phyloP scores from a whole-genome alignment of 202 grass and related monocot genomes.

The Tripidium arundinaceum region DNA sequence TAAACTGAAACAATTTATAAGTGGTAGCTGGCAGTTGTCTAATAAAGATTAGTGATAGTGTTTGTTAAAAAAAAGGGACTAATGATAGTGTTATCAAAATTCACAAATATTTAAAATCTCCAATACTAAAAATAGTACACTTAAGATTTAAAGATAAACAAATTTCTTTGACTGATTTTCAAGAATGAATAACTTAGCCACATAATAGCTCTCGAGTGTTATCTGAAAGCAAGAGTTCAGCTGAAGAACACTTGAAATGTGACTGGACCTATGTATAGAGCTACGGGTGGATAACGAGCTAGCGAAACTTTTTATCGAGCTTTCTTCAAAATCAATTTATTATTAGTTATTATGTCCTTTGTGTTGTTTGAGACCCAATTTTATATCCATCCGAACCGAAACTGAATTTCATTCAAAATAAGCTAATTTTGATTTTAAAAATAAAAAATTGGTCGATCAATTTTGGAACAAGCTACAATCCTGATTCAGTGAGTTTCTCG shows the following conservation, averaged over 20 bases:
- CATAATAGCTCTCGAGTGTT: background rate
- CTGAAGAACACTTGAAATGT: background rate
- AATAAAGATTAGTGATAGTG: no score
- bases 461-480: background rate
- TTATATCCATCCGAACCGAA: no score
- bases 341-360: no score
- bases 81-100: background rate
- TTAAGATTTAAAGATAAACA: background rate
- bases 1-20: background rate
- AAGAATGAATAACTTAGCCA: no score
- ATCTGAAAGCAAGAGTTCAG: background rate
- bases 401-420: background rate
- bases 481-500: background rate
- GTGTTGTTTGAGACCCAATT: no score
- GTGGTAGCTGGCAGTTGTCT: no score
- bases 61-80: no score
- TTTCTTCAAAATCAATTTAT: no score
- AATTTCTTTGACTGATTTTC: background rate
- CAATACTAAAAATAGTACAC: background rate
- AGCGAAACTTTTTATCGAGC: background rate
- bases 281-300: no score
- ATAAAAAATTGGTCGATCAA: no score
- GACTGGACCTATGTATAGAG: background rate
- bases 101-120: no score
- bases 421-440: no score